Evolutionary conservation across 2,329 filamentous ascomycete genomes (phyloP), one percentile per base, ranked within the genome.

Genomic region (Acephala macrosclerotiorum): DNA sequence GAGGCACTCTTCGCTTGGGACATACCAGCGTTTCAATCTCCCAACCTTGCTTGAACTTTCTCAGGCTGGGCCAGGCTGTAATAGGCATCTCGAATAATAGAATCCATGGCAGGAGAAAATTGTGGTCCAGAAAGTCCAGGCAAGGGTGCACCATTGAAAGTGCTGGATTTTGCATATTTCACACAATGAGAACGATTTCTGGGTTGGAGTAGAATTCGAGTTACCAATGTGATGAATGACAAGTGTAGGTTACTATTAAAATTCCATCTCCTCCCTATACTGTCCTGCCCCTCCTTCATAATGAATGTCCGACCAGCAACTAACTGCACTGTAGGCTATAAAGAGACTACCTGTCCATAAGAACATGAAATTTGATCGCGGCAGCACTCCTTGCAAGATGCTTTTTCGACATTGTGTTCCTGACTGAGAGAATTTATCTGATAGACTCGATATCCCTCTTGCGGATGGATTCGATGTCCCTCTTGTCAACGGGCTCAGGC

Each of bases 391-490:
- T 42, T 14, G 12, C 38, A 4, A 42, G 18, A n/a, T 42, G 38
- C 38, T 14, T n/a, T 42, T 14, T n/a, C 12, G 38, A 6, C 12
- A n/a, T 42, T n/a, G 38, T 6, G 12, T 16, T 14, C 18, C 12
- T 38, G 36, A 42, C 4, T 14, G 4, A 4, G 14, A 33, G 29
- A 4, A 5, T 42, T n/a, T 14, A 42, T 42, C 18, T 42, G 38
- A 42, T 56, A 12, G 51, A 56, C 51, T 56, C 51, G n/a, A 56
- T 56, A 56, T 56, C 51, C 4, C 51, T 8, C 22, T 33, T 35
- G 2, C 25, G 7, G 25, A 56, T 56, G 18, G 51, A 56, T 22
- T 56, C 51, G 26, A 56, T 56, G 25, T 56, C 12, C 4, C 38
- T 14, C 18, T 42, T 4, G 38, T 4, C 38, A 42, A 6, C 14